Evolutionary conservation across 305 asterid genomes (phyloP).

Genomic region (Fraxinus xanthoxyloides): DNA sequence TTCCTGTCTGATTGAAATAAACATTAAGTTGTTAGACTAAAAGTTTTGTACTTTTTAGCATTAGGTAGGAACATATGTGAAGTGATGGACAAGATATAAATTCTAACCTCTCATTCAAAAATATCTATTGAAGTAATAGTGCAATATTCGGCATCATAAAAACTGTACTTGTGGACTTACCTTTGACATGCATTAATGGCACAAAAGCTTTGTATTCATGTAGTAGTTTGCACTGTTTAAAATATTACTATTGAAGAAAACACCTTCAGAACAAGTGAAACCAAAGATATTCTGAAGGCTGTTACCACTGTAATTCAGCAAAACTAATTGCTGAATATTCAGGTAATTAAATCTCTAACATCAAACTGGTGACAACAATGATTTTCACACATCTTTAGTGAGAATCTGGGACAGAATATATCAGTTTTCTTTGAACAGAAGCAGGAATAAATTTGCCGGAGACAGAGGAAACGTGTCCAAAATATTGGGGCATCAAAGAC

Average conservation of each 20-base stretch:
- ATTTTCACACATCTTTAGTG: background rate
- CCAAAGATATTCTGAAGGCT: background rate
- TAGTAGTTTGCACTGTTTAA: background rate
- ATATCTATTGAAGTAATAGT: background rate
- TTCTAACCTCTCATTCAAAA: background rate
- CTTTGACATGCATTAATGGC: background rate
- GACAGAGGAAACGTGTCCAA: background rate
- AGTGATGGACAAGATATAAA: background rate
- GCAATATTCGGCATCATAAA: background rate
- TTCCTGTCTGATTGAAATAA: background rate
- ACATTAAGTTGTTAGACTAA: background rate
- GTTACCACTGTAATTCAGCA: constrained; percentile 1
- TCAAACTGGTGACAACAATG: background rate
- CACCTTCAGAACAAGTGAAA: background rate
- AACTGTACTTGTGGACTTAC: background rate
- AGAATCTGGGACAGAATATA: background rate
- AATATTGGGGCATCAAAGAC: background rate
- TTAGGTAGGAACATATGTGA: background rate
- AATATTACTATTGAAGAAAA: background rate
- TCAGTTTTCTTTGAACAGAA: background rate
- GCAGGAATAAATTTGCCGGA: background rate
- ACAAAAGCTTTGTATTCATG: background rate
- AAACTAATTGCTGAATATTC: background rate
- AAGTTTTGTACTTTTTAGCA: background rate
- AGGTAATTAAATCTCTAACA: background rate